phyloP scores from a whole-genome alignment of 2,329 filamentous ascomycete genomes.

The Beauveria rudraprayagi region DNA sequence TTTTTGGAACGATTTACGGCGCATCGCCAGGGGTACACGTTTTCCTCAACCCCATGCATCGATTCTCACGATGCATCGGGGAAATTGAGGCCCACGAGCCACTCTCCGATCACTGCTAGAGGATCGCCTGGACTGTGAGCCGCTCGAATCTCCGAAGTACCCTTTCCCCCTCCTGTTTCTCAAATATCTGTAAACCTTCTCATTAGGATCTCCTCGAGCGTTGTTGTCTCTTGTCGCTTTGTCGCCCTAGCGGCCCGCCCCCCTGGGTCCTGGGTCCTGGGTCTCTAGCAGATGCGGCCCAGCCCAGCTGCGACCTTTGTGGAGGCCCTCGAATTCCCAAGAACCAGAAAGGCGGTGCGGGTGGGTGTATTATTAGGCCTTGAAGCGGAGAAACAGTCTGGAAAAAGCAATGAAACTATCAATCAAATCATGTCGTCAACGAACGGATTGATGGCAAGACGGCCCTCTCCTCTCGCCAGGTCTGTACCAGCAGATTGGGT shows the following conservation, averaged over 20 bases:
- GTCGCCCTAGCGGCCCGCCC: background rate
- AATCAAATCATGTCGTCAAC: background rate
- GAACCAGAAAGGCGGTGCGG: background rate
- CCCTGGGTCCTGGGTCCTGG: background rate
- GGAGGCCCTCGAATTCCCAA: background rate
- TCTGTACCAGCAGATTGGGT: constrained; percentile 2
- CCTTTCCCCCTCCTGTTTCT: no score
- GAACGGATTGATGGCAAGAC: background rate
- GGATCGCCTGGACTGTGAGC: background rate
- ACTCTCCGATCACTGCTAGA: background rate
- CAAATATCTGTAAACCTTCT: background rate
- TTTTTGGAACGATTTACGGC: no score
- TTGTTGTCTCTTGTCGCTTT: constrained; percentile 8
- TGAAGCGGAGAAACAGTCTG: background rate
- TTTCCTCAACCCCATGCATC: background rate
- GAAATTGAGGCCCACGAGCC: background rate
- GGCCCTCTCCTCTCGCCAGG: background rate
- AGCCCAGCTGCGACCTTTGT: background rate
- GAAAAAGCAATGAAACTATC: background rate
- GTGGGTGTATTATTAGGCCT: background rate
- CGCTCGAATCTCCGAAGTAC: no score
- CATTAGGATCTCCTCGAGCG: background rate
- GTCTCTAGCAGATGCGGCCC: background rate
- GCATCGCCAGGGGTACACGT: no score
- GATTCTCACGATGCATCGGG: background rate